A percentile compares a stretch with the other conserved stretches of the same genome.
These are phyloP conservation scores for Myxozyma geophila DNA, from an alignment of 805 yeast genomes.

Conservation along the genomic window DNA sequence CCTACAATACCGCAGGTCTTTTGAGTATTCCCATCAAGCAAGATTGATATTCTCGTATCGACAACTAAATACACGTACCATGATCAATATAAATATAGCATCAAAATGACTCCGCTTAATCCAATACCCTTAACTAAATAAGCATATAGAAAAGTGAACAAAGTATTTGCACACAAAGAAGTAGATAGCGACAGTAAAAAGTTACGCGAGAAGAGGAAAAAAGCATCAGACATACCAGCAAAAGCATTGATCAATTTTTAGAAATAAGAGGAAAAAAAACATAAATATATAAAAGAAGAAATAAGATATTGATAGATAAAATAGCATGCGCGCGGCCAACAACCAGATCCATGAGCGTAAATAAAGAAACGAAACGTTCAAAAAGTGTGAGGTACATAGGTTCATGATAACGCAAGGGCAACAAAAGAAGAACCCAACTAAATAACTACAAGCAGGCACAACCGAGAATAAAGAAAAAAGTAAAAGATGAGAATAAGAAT, in stretches of 20 bases:
- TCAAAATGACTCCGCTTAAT: no score
- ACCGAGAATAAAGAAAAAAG: neutral
- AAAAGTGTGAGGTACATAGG: conserved; percentile 1
- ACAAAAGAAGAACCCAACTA: neutral
- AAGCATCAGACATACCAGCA: no score
- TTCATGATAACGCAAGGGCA: neutral
- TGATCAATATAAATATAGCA: no score
- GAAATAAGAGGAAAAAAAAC: neutral
- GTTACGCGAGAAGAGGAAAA: no score
- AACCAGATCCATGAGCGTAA: conserved; percentile 1
- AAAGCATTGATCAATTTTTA: neutral
- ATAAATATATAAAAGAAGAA: neutral
- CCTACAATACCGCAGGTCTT: no score
- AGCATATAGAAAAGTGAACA: no score
- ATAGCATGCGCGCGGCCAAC: neutral
- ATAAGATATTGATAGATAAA: neutral
- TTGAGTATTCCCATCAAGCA: no score
- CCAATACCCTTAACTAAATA: no score
- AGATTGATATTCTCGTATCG: no score
- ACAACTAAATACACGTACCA: no score
- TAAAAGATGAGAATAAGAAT: neutral
- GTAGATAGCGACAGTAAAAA: no score
- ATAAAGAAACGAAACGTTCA: neutral
- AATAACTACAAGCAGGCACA: neutral
- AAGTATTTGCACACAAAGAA: no score